These are phyloP conservation scores for Penicillium sp. DNA, from an alignment of 2,329 filamentous ascomycete species.

Conservation along the genomic window DNA sequence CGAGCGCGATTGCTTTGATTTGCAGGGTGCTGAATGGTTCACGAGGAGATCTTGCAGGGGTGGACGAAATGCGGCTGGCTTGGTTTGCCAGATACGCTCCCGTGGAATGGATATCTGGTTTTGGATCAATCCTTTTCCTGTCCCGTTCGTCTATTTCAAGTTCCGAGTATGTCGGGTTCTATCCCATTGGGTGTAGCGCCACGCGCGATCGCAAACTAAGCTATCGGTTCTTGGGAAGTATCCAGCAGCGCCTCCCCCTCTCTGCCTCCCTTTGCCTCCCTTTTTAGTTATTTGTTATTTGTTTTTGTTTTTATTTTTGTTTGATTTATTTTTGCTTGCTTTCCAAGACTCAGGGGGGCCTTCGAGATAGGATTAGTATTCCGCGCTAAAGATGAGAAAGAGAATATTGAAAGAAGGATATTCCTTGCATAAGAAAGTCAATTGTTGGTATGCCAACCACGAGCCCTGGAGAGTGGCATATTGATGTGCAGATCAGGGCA, in stretches of 20 bases:
- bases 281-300: not conserved
- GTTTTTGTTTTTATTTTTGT: not conserved
- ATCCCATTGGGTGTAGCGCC: conserved; percentile 3
- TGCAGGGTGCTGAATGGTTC: conserved; percentile 1
- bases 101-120: not conserved
- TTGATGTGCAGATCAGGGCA: conserved; percentile 13
- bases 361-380: not conserved
- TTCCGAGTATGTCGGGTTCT: not conserved
- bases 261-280: not conserved
- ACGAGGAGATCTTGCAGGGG: not conserved
- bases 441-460: conserved; percentile 1
- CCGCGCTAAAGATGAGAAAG: not conserved
- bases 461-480: not conserved
- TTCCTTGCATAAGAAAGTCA: not conserved
- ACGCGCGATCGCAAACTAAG: conserved; percentile 13
- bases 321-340: not conserved
- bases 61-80: not conserved
- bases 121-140: conserved; percentile 2
- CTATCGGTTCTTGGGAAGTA: conserved; percentile 8
- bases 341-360: not conserved
- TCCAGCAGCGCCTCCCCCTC: not conserved
- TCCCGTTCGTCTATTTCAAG: not conserved
- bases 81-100: not conserved
- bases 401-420: not conserved
- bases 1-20: not conserved